A percentile compares a stretch with the other conserved stretches of the same genome.
phyloP scores from a whole-genome alignment of 345 rosid genomes.

The Gynandropsis gynandra region DNA sequence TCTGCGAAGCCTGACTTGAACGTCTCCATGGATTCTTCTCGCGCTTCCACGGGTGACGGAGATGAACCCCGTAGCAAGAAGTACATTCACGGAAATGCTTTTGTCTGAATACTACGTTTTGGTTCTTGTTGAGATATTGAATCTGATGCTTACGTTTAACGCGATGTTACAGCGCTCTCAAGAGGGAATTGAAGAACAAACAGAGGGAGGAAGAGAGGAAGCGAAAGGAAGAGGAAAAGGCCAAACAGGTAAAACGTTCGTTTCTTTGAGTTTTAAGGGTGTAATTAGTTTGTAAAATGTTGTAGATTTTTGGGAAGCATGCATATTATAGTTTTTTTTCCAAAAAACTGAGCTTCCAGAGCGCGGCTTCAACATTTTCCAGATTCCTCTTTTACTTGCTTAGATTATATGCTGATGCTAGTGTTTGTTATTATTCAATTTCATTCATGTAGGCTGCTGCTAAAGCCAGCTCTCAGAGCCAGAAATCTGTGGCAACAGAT shows the following conservation, averaged over 20 bases:
- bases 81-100: slow-evolving; percentile 24
- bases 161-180: slow-evolving; percentile 53
- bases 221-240: slow-evolving; percentile 68
- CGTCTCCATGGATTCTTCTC: slow-evolving; percentile 28
- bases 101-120: not conserved
- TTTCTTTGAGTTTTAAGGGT: not conserved
- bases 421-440: not conserved
- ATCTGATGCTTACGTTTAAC: not conserved
- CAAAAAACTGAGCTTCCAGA: not conserved
- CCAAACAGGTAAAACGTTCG: slow-evolving; percentile 28
- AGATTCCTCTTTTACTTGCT: not conserved
- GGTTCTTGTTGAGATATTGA: not conserved
- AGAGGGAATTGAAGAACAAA: slow-evolving; percentile 66
- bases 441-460: slow-evolving; percentile 37
- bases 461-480: slow-evolving; percentile 30
- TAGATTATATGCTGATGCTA: not conserved
- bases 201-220: slow-evolving; percentile 76
- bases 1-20: slow-evolving; percentile 35
- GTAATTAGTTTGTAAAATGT: not conserved
- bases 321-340: not conserved
- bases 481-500: slow-evolving; percentile 52
- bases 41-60: slow-evolving; percentile 20
- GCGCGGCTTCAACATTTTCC: not conserved
- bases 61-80: slow-evolving; percentile 68
- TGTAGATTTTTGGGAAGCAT: no score